Conservation (phyloP, 1,139 yeast genomes). For the Hemisphaericaspora lyxosophila region DNA sequence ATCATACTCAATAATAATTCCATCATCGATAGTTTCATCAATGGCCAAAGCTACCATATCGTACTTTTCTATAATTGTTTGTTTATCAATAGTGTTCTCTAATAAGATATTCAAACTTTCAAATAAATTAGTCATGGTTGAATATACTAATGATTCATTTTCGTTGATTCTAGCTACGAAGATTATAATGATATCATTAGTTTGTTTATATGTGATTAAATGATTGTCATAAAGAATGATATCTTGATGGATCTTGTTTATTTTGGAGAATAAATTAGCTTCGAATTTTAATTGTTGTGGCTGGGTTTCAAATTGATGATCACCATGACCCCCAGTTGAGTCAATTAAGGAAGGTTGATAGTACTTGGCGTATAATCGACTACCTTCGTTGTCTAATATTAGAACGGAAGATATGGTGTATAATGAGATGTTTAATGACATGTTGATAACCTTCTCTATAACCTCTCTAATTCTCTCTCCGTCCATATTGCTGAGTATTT, state of each 20-base stretch:
- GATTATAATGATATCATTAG: slow-evolving; percentile 71
- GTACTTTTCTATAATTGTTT: slow-evolving; percentile 75
- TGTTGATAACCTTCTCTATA: slow-evolving; percentile 16
- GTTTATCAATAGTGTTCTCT: slow-evolving; percentile 74
- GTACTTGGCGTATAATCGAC: slow-evolving; percentile 81
- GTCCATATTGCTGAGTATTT: too few species aligned
- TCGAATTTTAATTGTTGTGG: slow-evolving; percentile 80
- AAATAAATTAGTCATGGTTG: slow-evolving; percentile 72
- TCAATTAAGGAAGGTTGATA: slow-evolving; percentile 46
- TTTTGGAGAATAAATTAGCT: slow-evolving; percentile 65
- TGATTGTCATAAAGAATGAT: slow-evolving; percentile 77
- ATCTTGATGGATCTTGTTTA: slow-evolving; percentile 79
- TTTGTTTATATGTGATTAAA: slow-evolving; percentile 80
- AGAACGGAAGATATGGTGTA: slow-evolving; percentile 78
- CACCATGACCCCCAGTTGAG: background rate
- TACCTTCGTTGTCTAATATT: slow-evolving; percentile 79
- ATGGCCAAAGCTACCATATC: slow-evolving; percentile 84
- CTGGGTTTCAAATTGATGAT: slow-evolving; percentile 35
- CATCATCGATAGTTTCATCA: slow-evolving; percentile 92
- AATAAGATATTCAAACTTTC: slow-evolving; percentile 81
- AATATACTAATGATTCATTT: slow-evolving; percentile 80
- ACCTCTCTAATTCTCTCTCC: too few species aligned
- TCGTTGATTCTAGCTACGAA: slow-evolving; percentile 75
- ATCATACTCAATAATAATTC: slow-evolving; percentile 87
- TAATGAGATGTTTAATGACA: slow-evolving; percentile 64